phyloP scores from a whole-genome alignment of 2,329 filamentous ascomycete species.

The Colletotrichum nymphaeae region DNA sequence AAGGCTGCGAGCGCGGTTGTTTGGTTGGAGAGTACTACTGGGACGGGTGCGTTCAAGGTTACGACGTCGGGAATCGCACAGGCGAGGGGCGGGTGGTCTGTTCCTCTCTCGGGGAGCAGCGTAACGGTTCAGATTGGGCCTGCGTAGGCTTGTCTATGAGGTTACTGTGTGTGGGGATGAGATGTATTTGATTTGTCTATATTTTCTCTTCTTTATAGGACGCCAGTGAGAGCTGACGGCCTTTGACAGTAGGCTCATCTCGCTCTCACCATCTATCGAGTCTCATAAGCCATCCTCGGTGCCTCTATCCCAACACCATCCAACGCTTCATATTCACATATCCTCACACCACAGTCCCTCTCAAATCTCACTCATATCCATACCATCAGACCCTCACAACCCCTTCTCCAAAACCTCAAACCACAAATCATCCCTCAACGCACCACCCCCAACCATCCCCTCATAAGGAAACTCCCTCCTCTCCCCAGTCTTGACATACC shows the following conservation, averaged over 20 bases:
- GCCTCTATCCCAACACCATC: neutral
- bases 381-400: constrained; percentile 33
- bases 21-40: constrained; percentile 48
- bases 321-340: neutral
- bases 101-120: neutral
- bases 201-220: neutral
- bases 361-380: neutral
- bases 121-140: constrained; percentile 40
- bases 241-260: fast-evolving
- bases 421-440: constrained; percentile 55
- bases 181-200: neutral
- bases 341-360: neutral
- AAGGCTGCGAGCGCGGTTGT: constrained; percentile 44
- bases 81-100: constrained; percentile 39
- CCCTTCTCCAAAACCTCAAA: constrained; percentile 56
- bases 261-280: too few relatives aligned
- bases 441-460: constrained; percentile 47
- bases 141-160: constrained; percentile 35
- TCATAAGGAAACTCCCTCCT: constrained; percentile 55
- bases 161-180: too few relatives aligned
- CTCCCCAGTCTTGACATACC: constrained; percentile 53
- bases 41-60: constrained; percentile 18
- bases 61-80: constrained; percentile 1
- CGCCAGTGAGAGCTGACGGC: too few relatives aligned
- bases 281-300: too few relatives aligned